Evolutionary conservation across 2,329 filamentous ascomycete species (phyloP).

Genomic region (Fusarium floridanum): DNA sequence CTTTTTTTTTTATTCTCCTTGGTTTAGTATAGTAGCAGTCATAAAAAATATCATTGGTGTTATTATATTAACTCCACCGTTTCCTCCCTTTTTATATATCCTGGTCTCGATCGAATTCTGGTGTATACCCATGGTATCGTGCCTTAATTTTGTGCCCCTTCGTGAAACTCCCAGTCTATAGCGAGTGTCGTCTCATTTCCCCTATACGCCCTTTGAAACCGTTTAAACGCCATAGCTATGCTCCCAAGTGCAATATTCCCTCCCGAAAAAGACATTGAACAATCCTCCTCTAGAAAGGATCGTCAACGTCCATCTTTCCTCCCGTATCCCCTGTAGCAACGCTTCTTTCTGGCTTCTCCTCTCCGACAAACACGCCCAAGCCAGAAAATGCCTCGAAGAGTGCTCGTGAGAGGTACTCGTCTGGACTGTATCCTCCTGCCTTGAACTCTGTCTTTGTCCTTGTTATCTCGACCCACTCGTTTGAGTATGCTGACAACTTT

Average conservation of each 20-base stretch:
- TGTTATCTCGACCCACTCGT: slow-evolving; percentile 77
- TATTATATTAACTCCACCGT: slow-evolving; percentile 1
- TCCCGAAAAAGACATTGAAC: background rate
- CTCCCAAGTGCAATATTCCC: slow-evolving; percentile 10
- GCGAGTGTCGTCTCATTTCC: background rate
- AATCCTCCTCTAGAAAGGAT: slow-evolving; percentile 54
- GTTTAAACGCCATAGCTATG: slow-evolving; percentile 47
- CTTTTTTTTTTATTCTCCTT: slow-evolving; percentile 28
- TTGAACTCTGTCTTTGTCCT: slow-evolving; percentile 74
- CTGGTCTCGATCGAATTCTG: background rate
- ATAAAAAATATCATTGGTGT: slow-evolving; percentile 36
- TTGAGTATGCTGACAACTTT: slow-evolving; percentile 75
- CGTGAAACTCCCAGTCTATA: slow-evolving; percentile 17
- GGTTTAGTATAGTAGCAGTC: slow-evolving; percentile 44
- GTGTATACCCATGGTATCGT: slow-evolving; percentile 22
- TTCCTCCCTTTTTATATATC: background rate
- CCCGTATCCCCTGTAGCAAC: slow-evolving; percentile 48
- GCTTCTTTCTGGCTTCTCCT: slow-evolving; percentile 70
- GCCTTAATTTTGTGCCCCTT: background rate
- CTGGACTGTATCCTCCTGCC: slow-evolving; percentile 85
- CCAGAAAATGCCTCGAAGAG: slow-evolving; percentile 93
- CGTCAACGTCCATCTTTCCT: slow-evolving; percentile 64
- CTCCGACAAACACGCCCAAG: slow-evolving; percentile 85
- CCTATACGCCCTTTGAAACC: slow-evolving; percentile 16
- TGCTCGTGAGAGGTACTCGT: slow-evolving; percentile 84